Evolutionary conservation across 2,329 filamentous ascomycete genomes (phyloP), one percentile per base, ranked within the genome.

Genomic region (Fusarium sublunatum): DNA sequence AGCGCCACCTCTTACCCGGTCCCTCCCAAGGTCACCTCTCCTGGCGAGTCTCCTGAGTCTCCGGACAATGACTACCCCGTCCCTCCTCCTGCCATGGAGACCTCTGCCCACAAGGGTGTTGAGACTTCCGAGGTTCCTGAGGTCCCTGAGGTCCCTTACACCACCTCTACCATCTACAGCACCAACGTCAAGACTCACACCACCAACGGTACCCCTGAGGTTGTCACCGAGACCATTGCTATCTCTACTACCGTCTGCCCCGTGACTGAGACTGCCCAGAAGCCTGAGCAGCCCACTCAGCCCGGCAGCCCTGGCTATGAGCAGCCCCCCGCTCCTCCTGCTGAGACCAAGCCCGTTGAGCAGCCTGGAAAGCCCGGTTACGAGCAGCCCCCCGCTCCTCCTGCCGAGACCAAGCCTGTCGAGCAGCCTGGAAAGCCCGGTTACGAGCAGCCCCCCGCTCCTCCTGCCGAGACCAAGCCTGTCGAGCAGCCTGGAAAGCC

Each of bases 181-280:
- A 87, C 85, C 74, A 80, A 81, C 70, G 78, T 87, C 74, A 78
- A 84, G 73, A 89, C 86, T 77, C 78, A 88, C 81, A 88, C 84
- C 32, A 73, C 72, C 67, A 74, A 73, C 71, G 77, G 56, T 38
- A 59, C 56, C 38, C 56, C 74, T 57, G 68, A 75, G 56, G 56
- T 75, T 51, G 61, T 66, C 40, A 79, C 77, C 50, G 72, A 76
- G 73, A 76, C 75, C 58, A 50, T 77, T 51, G 70, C 74, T 50
- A 65, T 76, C 69, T 76, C 76, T 57, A 79, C 76, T 74, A 78
- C 76, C 49, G 56, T 79, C 71, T 77, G 77, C 78, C 73, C 76
- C 36, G 74, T 75, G 42, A 19, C n/a, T 7, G 28, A 38, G 35
- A 38, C 35, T 34, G 50, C 54, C 42, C 40, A 39, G 45, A 48